phyloP scores from a whole-genome alignment of 148 eudicot genomes.

The Cornus controversa region DNA sequence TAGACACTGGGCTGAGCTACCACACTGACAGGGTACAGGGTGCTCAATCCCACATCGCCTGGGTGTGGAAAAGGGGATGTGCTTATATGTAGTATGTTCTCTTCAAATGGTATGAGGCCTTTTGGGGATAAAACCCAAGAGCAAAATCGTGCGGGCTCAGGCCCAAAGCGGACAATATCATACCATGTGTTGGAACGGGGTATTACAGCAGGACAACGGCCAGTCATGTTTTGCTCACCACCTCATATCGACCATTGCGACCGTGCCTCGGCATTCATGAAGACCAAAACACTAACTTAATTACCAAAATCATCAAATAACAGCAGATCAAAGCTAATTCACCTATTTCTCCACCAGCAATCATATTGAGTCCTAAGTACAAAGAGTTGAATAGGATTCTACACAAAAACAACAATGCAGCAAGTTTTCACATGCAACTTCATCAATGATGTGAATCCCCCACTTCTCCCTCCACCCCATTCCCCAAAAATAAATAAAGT shows the following conservation, averaged over 20 bases:
- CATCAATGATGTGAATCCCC: background rate
- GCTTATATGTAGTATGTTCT: no score
- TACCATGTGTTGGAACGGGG: no score
- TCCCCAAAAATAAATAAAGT: no score
- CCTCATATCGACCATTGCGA: background rate
- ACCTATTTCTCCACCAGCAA: background rate
- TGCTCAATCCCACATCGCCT: no score
- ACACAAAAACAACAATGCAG: background rate
- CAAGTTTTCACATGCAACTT: background rate
- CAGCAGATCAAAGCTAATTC: no score
- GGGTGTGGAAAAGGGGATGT: no score
- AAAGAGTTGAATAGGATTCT: background rate
- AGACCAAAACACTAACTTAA: background rate
- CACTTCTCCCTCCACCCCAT: background rate
- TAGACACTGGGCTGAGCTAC: no score
- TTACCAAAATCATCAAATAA: background rate
- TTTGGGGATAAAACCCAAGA: no score
- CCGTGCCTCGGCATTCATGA: background rate
- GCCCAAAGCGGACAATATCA: no score
- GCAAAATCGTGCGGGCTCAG: no score
- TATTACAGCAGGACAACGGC: background rate
- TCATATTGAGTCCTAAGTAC: background rate
- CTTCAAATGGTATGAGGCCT: no score
- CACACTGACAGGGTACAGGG: no score
- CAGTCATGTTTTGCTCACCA: background rate